A percentile compares a stretch with the other conserved stretches of the same genome.
Conservation (phyloP, 2,329 filamentous ascomycete genomes). For the Pseudocercospora ulei region DNA sequence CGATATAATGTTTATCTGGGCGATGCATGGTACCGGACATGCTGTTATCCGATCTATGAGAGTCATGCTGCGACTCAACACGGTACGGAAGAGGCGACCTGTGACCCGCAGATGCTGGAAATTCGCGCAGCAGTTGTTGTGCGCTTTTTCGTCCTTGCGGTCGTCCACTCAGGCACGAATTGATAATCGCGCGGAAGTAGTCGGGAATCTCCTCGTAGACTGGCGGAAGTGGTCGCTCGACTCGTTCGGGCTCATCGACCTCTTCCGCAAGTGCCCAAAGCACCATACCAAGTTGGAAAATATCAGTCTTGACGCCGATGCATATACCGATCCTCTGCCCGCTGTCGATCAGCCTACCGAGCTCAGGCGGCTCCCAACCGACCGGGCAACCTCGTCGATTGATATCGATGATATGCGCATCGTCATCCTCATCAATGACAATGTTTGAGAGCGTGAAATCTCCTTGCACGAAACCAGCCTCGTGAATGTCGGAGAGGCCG, state of each 20-base stretch:
- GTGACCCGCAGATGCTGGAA: slow-evolving; percentile 43
- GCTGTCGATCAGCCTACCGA: slow-evolving; percentile 71
- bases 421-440: slow-evolving; percentile 71
- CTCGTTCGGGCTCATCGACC: slow-evolving; percentile 79
- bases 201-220: slow-evolving; percentile 53
- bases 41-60: slow-evolving; percentile 34
- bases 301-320: slow-evolving; percentile 93
- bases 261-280: slow-evolving; percentile 83
- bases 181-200: slow-evolving; percentile 69
- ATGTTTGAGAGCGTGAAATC: slow-evolving; percentile 97
- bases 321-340: slow-evolving; percentile 91
- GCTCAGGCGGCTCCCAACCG: slow-evolving; percentile 94
- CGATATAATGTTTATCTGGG: slow-evolving; percentile 42
- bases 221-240: slow-evolving; percentile 58
- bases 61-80: slow-evolving; percentile 14
- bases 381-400: slow-evolving; percentile 94
- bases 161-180: slow-evolving; percentile 63
- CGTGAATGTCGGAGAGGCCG: slow-evolving; percentile 84
- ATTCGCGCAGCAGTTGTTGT: slow-evolving; percentile 57
- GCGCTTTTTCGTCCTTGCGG: slow-evolving; percentile 67
- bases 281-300: slow-evolving; percentile 95
- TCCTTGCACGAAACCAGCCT: slow-evolving; percentile 91
- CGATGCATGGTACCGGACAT: slow-evolving; percentile 35
- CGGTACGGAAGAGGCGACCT: slow-evolving; percentile 12
- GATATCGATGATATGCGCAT: slow-evolving; percentile 97